These are phyloP conservation scores for Ophiosphaerella korrae DNA, from an alignment of 2,329 filamentous ascomycete species.

Conservation along the genomic window DNA sequence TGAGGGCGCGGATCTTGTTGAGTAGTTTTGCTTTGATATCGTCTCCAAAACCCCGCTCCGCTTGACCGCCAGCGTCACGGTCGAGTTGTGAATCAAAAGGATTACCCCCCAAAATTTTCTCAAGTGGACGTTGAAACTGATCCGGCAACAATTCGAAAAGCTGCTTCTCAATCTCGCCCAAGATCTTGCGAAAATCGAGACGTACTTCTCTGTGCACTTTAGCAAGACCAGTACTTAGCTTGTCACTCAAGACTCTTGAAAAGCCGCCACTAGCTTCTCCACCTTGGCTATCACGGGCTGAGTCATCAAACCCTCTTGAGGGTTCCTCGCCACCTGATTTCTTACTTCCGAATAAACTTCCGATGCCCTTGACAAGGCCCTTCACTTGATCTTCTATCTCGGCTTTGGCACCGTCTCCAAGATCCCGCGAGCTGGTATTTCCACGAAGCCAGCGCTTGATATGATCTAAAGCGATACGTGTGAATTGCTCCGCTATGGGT, in stretches of 20 bases:
- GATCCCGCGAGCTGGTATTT: conserved; percentile 35
- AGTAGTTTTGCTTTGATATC: conserved; percentile 36
- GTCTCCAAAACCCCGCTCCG: conserved; percentile 35
- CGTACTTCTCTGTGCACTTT: conserved; percentile 38
- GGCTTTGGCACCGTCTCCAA: conserved; percentile 36
- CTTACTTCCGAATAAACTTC: conserved; percentile 31
- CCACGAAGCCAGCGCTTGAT: conserved; percentile 41
- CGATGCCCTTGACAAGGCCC: conserved; percentile 35
- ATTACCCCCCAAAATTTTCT: conserved; percentile 37
- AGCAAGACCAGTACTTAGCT: conserved; percentile 36
- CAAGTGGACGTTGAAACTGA: conserved; percentile 34
- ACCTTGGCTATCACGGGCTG: conserved; percentile 14
- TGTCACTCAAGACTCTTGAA: conserved; percentile 35
- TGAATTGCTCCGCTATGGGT: conserved; percentile 37
- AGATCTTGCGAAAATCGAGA: conserved; percentile 35
- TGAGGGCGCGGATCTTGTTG: conserved; percentile 31
- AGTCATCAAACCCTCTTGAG: conserved; percentile 21
- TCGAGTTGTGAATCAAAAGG: conserved; percentile 38
- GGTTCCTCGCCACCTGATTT: conserved; percentile 22
- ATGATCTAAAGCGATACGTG: conserved; percentile 34
- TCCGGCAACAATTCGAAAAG: conserved; percentile 36
- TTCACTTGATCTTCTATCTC: conserved; percentile 37
- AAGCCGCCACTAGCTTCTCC: conserved; percentile 28
- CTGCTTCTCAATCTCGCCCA: conserved; percentile 37
- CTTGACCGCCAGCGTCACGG: conserved; percentile 25